A percentile compares a stretch with the other conserved stretches of the same genome.
These are phyloP conservation scores for Lactifluus rugatus DNA, from an alignment of 768 basidiomycete genomes.

Conservation along the genomic window DNA sequence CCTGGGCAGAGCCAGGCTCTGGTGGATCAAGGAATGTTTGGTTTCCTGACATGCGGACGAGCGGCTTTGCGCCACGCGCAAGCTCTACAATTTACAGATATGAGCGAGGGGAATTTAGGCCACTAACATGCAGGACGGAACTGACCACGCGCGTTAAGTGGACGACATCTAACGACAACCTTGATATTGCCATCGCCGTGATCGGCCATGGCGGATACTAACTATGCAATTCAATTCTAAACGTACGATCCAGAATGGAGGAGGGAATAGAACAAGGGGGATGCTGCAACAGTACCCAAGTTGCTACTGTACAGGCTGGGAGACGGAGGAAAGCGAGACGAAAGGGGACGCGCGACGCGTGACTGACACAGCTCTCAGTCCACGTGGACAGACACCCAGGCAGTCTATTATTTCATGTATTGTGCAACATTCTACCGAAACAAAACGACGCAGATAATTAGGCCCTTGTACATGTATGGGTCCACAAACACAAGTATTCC, in stretches of 20 bases:
- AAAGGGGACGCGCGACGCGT: neutral
- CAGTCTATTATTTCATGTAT: neutral
- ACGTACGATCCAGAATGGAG: neutral
- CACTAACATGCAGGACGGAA: slow-evolving; percentile 16
- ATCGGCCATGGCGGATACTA: slow-evolving; percentile 48
- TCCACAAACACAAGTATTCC: too few relatives aligned
- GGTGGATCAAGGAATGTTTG: slow-evolving; percentile 90
- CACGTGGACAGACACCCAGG: neutral
- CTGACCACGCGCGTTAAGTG: slow-evolving; percentile 89
- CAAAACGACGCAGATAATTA: neutral
- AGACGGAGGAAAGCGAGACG: neutral
- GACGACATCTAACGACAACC: slow-evolving; percentile 91
- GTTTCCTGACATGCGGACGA: slow-evolving; percentile 93
- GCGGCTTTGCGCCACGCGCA: slow-evolving; percentile 83
- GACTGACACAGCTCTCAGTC: neutral
- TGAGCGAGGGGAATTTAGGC: neutral
- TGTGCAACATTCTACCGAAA: neutral
- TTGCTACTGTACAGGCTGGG: too few relatives aligned
- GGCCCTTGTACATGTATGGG: too few relatives aligned
- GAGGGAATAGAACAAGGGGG: neutral
- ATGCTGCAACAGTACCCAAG: neutral
- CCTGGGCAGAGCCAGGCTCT: slow-evolving; percentile 55
- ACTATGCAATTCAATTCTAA: slow-evolving; percentile 9
- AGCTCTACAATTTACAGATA: slow-evolving; percentile 49
- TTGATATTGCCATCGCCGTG: slow-evolving; percentile 83